Evolutionary conservation across 2,329 filamentous ascomycete genomes (phyloP).

Genomic region (Gliomastix tumulicola): DNA sequence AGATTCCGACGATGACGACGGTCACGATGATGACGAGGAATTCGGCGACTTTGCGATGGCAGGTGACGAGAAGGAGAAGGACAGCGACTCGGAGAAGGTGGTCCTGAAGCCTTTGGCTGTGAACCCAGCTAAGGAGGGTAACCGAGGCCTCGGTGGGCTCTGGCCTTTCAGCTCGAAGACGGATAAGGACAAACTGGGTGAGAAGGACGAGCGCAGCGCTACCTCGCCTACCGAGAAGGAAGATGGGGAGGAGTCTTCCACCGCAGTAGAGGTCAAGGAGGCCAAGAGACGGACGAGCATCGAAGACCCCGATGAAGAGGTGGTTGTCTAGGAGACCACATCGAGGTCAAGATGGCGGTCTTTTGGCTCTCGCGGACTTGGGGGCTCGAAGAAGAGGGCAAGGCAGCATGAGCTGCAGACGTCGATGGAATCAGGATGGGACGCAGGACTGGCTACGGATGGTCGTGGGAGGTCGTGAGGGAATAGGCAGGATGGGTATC

Average conservation of each 20-base stretch:
- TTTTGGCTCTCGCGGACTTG: no score
- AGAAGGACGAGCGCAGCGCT: conserved; percentile 13
- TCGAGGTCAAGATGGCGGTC: conserved; percentile 8
- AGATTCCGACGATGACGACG: conserved; percentile 43
- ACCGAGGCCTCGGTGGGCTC: conserved; percentile 41
- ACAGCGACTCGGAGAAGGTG: conserved; percentile 28
- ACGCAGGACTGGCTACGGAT: no score
- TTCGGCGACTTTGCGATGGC: conserved; percentile 65
- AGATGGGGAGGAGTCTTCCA: no score
- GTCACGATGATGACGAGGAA: conserved; percentile 55
- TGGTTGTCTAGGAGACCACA: conserved; percentile 29
- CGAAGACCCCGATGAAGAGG: conserved; percentile 51
- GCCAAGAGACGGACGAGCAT: conserved; percentile 50
- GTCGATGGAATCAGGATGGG: no score
- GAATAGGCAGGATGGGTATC: no score
- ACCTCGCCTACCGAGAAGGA: background rate
- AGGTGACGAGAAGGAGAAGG: conserved; percentile 32
- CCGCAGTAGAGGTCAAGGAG: conserved; percentile 43
- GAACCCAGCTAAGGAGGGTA: conserved; percentile 36
- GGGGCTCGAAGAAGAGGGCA: no score
- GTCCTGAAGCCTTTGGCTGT: conserved; percentile 48
- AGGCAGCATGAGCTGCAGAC: no score
- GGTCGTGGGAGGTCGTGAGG: no score
- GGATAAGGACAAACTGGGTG: conserved; percentile 14
- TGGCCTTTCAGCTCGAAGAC: conserved; percentile 48